Base-by-base conservation (phyloP, 495 filamentous ascomycete genomes). In the Margaritispora aquatica region DNA sequence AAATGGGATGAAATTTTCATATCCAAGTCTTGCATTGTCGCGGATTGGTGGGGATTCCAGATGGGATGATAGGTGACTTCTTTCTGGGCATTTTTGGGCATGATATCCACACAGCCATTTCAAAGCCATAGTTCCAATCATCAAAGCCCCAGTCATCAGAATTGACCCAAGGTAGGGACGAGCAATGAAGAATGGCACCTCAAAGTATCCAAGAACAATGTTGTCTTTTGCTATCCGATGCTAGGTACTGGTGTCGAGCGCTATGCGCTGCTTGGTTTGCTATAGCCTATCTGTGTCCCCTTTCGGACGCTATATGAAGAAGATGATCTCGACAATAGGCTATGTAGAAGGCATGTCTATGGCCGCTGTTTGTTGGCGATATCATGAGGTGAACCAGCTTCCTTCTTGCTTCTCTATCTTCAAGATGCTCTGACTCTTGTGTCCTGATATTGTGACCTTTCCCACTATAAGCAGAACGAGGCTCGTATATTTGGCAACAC, bases 191-290 rank as follows among this genome's bases (percentile, higher is more conserved):
- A 36, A 51, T 64, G 59, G 60, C 61, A 68, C 67, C 48, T 57
- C 29, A 55, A 68, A 49, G 55, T 58, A 60, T 60, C 57, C 62
- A 63, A 61, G 58, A 62, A 66, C 70, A 76, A 70, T 73, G 74
- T 78, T 73, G 71, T 73, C 73, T 74, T 76, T 78, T 80, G 77
- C 80, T 83, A 83, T 80, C 78, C 77, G 69, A 80, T 80, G 80
- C 80, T 83, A 83, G 63, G 68, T 66, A 66, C 61, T 66, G 63
- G 53, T 54, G 59, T 66, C 54, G 62, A 61, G 68, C 58, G 57
- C 59, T 66, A 64, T 51, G 59, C 60, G 60, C 62, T 60, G 58
- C 61, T 36, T 51, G 54, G 52, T 67, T 50, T 62, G 58, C 62
- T 64, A 60, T 55, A 63, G 56, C 60, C 63, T 65, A 65, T 63